These are phyloP conservation scores for Talaromyces sp. DNA, from an alignment of 2,329 filamentous ascomycete genomes.

Conservation along the genomic window DNA sequence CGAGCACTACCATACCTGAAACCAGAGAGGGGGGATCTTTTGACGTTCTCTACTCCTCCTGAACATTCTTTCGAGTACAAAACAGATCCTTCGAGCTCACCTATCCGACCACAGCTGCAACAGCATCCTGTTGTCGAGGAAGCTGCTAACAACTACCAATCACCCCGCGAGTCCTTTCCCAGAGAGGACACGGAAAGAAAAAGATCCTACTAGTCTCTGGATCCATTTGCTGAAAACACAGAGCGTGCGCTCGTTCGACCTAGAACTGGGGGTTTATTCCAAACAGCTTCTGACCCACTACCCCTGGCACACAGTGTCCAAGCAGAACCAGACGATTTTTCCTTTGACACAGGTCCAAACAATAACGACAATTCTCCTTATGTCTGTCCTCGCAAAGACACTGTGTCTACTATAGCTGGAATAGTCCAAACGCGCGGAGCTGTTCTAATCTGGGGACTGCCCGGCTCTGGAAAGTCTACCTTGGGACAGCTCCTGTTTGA, in stretches of 20 bases:
- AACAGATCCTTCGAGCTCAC: background rate
- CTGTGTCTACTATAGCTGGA: background rate
- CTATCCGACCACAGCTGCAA: background rate
- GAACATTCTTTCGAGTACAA: background rate
- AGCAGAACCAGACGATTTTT: background rate
- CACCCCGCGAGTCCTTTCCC: background rate
- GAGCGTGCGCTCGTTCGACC: background rate
- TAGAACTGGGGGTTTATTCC: background rate
- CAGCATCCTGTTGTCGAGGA: background rate
- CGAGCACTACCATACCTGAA: background rate
- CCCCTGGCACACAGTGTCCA: background rate
- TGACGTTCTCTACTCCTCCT: background rate
- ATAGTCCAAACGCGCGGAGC: background rate
- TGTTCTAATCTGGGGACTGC: constrained; percentile 5
- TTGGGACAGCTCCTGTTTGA: background rate
- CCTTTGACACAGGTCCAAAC: background rate
- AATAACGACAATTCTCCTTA: background rate
- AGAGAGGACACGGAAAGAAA: background rate
- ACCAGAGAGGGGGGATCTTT: background rate
- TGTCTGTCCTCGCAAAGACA: background rate
- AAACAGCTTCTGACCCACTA: background rate
- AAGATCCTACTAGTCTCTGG: no score
- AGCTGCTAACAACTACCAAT: background rate
- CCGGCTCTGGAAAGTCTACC: constrained; percentile 2
- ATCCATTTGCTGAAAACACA: background rate